Evolutionary conservation across 2,329 filamentous ascomycete species (phyloP).

Genomic region (Exutisphaerella laricina): DNA sequence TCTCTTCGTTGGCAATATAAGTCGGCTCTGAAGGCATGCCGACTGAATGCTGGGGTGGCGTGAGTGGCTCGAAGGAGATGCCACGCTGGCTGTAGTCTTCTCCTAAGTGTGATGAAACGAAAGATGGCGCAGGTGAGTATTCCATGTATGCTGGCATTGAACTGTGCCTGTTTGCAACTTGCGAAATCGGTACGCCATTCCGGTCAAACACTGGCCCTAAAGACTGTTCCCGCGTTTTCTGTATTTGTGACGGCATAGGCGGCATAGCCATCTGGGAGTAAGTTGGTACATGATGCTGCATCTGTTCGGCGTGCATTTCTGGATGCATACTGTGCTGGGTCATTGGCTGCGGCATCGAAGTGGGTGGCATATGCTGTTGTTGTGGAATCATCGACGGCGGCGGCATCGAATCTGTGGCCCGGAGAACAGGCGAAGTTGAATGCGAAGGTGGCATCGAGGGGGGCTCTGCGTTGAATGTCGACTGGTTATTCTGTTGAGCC

Average conservation of each 20-base stretch:
- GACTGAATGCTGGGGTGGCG: slow-evolving; percentile 86
- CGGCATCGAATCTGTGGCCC: slow-evolving; percentile 89
- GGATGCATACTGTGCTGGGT: slow-evolving; percentile 34
- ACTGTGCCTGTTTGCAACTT: slow-evolving; percentile 83
- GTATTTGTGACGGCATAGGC: slow-evolving; percentile 62
- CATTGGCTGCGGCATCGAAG: slow-evolving; percentile 28
- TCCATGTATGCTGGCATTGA: slow-evolving; percentile 99
- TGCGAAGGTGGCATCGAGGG: slow-evolving; percentile 59
- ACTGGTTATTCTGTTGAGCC: slow-evolving; percentile 97
- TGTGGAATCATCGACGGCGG: slow-evolving; percentile 73
- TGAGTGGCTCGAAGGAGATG: slow-evolving; percentile 93
- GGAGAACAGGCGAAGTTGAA: slow-evolving; percentile 80
- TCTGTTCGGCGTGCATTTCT: slow-evolving; percentile 54
- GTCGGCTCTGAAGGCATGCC: slow-evolving; percentile 81
- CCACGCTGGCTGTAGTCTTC: slow-evolving; percentile 97
- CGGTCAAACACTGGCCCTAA: slow-evolving; percentile 76
- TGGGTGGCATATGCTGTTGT: slow-evolving; percentile 24
- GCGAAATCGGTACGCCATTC: slow-evolving; percentile 77
- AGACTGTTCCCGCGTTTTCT: slow-evolving; percentile 82
- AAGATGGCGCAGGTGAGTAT: slow-evolving; percentile 95
- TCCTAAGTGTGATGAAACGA: slow-evolving; percentile 88
- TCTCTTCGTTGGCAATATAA: slow-evolving; percentile 98
- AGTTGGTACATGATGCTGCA: slow-evolving; percentile 60
- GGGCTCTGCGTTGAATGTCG: slow-evolving; percentile 60
- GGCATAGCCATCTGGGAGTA: slow-evolving; percentile 69